Base-by-base conservation (phyloP, 2,329 filamentous ascomycete species). In the Trichoderma sp. region DNA sequence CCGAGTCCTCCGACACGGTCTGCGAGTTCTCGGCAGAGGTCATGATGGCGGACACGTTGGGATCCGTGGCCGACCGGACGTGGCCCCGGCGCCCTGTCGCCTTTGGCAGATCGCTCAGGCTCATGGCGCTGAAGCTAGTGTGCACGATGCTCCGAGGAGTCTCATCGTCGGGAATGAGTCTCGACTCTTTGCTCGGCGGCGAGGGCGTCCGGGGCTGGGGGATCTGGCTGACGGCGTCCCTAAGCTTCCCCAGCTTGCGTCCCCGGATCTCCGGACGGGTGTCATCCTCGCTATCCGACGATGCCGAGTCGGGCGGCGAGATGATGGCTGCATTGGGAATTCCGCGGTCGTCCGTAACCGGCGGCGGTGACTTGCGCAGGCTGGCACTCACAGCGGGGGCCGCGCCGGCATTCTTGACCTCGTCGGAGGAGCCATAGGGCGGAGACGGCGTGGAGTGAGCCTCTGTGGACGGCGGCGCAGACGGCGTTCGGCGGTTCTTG, bases 271-370 rank as follows among this genome's bases (percentile, higher is more conserved):
- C 76, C 2, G 75, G 76, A 26, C 71, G 78, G 70, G 86, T 88
- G 72, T 96, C 92, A 70, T 96, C 92, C 74, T 97, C 93, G 76
- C 93, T 93, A 28, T 89, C 93, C 69, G 89, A 90, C 45, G 86
- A 85, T 7, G 85, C 84, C 41, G 93, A 97, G 72, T 97, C 94
- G 10, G 94, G 94, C 43, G 94, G 94, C 0, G 94, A 97, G 66
- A 96, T 91, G 71, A 97, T 87, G 68, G 92, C 93, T 67, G 92
- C 92, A 68, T 87, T 86, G 48, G 93, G 92, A 76, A 97, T 95
- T 68, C 86, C 80, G 66, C 87, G 77, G 28, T 81, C 84, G 78
- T 92, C 88, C 68, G 88, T 91, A 68, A 92, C 78, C 19, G 92
- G 91, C n/a, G 91, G 89, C 17, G 92, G 92, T 55, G 93, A 96